phyloP scores from a whole-genome alignment of 2,329 filamentous ascomycete genomes.

The Cladophialophora carrionii region DNA sequence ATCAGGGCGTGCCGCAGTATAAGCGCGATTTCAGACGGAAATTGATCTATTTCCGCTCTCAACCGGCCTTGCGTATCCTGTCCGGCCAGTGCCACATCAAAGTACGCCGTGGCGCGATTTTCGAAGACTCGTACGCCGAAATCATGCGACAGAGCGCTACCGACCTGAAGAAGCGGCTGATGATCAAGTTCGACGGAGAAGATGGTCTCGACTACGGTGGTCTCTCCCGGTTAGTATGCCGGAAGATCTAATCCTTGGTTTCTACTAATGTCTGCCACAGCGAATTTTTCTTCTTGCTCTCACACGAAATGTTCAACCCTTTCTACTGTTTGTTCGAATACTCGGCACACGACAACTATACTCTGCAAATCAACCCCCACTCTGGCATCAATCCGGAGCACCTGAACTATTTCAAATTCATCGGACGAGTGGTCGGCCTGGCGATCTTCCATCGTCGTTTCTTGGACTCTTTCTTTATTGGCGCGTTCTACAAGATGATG shows the following conservation, averaged over 20 bases:
- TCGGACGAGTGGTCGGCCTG: constrained; percentile 92
- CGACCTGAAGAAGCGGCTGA: constrained; percentile 95
- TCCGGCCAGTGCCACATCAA: constrained; percentile 98
- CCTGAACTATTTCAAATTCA: constrained; percentile 99
- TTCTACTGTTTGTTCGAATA: constrained; percentile 99
- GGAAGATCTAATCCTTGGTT: neutral
- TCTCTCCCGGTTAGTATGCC: constrained; percentile 68
- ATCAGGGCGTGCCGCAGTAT: constrained; percentile 98
- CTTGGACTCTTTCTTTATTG: constrained; percentile 98
- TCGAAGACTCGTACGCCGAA: constrained; percentile 97
- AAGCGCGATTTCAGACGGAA: constrained; percentile 98
- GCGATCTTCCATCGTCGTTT: constrained; percentile 98
- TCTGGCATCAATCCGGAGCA: constrained; percentile 99
- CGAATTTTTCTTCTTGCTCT: constrained; percentile 99
- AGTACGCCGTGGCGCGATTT: constrained; percentile 93
- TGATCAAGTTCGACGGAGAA: constrained; percentile 99
- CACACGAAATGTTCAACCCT: constrained; percentile 99
- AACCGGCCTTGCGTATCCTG: constrained; percentile 91
- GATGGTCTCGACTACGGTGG: constrained; percentile 97
- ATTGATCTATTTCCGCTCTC: constrained; percentile 98
- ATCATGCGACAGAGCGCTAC: constrained; percentile 95
- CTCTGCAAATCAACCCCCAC: constrained; percentile 98
- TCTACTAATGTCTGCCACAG: constrained; percentile 47
- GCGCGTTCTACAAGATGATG: constrained; percentile 99
- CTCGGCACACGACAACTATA: constrained; percentile 99